A percentile compares a stretch with the other conserved stretches of the same genome.
Evolutionary conservation across 2,329 filamentous ascomycete genomes (phyloP).

Genomic region (Trichoderma oligosporum): DNA sequence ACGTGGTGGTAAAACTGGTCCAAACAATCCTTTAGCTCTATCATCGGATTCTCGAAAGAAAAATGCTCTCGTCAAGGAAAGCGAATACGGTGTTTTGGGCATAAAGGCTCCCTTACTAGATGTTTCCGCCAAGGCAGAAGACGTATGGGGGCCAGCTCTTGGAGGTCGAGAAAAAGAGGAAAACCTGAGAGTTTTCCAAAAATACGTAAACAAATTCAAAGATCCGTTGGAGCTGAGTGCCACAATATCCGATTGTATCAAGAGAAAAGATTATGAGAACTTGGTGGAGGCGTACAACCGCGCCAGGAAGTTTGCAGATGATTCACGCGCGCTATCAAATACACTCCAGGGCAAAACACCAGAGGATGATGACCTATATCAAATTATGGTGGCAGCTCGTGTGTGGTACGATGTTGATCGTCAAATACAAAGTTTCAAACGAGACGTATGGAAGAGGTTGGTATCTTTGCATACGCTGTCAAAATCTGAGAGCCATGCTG

Average conservation of each 20-base stretch:
- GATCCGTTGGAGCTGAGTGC: slow-evolving; percentile 79
- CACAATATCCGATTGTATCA: slow-evolving; percentile 76
- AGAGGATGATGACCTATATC: slow-evolving; percentile 76
- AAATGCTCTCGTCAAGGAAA: slow-evolving; percentile 88
- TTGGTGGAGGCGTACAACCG: slow-evolving; percentile 82
- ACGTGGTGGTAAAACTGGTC: slow-evolving; percentile 41
- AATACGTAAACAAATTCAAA: slow-evolving; percentile 72
- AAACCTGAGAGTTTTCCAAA: slow-evolving; percentile 72
- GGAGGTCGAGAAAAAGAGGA: slow-evolving; percentile 90
- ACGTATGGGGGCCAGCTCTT: slow-evolving; percentile 93
- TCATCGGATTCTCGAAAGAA: slow-evolving; percentile 65
- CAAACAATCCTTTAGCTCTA: slow-evolving; percentile 37
- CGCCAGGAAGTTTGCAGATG: slow-evolving; percentile 77
- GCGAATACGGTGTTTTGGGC: slow-evolving; percentile 81
- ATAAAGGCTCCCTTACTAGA: slow-evolving; percentile 87
- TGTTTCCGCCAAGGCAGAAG: slow-evolving; percentile 88
- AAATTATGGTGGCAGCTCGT: slow-evolving; percentile 79
- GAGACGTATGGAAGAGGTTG: slow-evolving; percentile 81
- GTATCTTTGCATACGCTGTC: slow-evolving; percentile 61
- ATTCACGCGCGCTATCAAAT: slow-evolving; percentile 67
- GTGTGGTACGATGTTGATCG: slow-evolving; percentile 95
- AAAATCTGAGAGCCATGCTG: slow-evolving; percentile 44
- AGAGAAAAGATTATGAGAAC: slow-evolving; percentile 83
- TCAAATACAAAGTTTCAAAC: slow-evolving; percentile 82
- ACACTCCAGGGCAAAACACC: slow-evolving; percentile 53